These are phyloP conservation scores for Aspergillus luchuensis DNA, from an alignment of 2,329 filamentous ascomycete species.

Conservation along the genomic window DNA sequence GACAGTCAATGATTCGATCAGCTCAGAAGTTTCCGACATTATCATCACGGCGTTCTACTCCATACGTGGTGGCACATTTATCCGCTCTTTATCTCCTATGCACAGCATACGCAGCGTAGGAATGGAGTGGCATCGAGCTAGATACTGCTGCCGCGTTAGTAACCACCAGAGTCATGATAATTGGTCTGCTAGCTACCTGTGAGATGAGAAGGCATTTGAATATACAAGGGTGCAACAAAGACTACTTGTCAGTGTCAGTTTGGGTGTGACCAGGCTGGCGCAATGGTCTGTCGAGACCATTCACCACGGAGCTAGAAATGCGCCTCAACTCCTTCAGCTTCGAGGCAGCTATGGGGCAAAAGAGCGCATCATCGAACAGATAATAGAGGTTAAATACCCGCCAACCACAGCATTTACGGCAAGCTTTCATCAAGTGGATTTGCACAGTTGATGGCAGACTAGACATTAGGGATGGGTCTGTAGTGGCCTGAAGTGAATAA, in stretches of 20 bases:
- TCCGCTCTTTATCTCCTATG: not conserved
- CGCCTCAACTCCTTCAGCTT: no score
- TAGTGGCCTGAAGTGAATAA: not conserved
- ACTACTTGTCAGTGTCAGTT: not conserved
- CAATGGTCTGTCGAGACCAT: not conserved
- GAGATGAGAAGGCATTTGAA: not conserved
- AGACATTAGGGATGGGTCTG: not conserved
- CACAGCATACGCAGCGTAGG: not conserved
- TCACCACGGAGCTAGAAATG: not conserved
- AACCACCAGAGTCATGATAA: not conserved
- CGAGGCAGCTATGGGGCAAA: not conserved
- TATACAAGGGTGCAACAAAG: not conserved
- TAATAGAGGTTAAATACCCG: not conserved
- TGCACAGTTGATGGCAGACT: not conserved
- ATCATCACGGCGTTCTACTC: not conserved
- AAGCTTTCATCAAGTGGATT: not conserved
- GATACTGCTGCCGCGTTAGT: not conserved
- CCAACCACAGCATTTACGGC: not conserved
- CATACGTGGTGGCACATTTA: not conserved
- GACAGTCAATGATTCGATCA: not conserved
- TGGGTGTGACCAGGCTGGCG: not conserved
- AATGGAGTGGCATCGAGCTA: not conserved
- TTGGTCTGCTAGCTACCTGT: not conserved
- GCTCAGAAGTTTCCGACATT: not conserved
- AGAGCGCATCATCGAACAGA: not conserved